Evolutionary conservation across 1,284 basidiomycete species (phyloP), one percentile per base, ranked within the genome.

Genomic region (Trametes polyzona): DNA sequence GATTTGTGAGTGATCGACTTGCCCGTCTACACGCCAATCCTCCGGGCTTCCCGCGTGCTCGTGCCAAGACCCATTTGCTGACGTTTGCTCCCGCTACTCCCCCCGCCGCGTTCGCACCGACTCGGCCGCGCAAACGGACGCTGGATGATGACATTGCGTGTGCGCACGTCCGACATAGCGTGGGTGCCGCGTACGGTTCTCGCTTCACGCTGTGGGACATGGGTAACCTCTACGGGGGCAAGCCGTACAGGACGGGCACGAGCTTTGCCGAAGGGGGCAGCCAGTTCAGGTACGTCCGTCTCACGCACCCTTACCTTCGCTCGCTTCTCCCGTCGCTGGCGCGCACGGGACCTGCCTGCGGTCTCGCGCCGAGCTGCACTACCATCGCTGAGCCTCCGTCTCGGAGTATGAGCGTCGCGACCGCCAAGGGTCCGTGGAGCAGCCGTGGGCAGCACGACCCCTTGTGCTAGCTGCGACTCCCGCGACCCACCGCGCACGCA

Each of bases 191-290:
- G 16, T 90, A 86, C 68, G 88, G 88, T 6, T 76, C 83, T 9
- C 78, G 76, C 47, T 91, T 89, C 68, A 80, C 83, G 14, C 69
- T 93, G 32, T 93, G 91, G 91, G 86, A 93, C 68, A 76, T 90
- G 50, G 78, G 82, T 6, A 82, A 82, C 63, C 72, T 91, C 35
- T 79, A 82, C 47, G 90, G 90, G 35, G 90, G 90, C 16, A 87
- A 88, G 63, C 90, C 90, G 1, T 74, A 76, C 57, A 71, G 79
- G 19, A 77, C 80, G 11, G 87, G 86, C 2, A 72, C 74, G 50
- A 85, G 79, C 65, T 88, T 89, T 61, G 74, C 82, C 29, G 86
- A 90, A 61, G 88, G 87, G 2, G 83, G 83, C 2, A 75, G 83
- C 59, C 74, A 78, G 44, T 92, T 93, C 73, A 80, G 89, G 90